A percentile compares a stretch with the other conserved stretches of the same genome.
phyloP scores from a whole-genome alignment of 2,329 filamentous ascomycete genomes.

The Fusarium praegraminearum region DNA sequence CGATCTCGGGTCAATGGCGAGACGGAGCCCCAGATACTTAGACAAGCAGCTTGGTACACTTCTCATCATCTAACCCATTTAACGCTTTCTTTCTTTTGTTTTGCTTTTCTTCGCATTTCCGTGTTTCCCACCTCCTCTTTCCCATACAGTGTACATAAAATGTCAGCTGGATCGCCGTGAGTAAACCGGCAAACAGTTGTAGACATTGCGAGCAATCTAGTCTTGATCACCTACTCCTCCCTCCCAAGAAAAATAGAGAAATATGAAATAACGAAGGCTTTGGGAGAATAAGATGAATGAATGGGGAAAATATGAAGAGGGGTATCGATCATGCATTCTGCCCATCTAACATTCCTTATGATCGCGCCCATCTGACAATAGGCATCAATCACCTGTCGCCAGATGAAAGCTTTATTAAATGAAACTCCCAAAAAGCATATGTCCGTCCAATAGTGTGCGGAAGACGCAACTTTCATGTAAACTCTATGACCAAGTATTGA shows the following conservation, averaged over 20 bases:
- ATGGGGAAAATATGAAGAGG: slow-evolving; percentile 43
- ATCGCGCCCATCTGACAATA: slow-evolving; percentile 37
- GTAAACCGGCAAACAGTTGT: slow-evolving; percentile 46
- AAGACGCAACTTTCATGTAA: slow-evolving; percentile 11
- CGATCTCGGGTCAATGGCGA: neutral
- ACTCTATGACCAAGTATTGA: slow-evolving; percentile 25
- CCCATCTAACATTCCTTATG: slow-evolving; percentile 53
- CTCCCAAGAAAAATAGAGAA: slow-evolving; percentile 16
- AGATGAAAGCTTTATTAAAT: slow-evolving; percentile 55
- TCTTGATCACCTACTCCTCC: neutral
- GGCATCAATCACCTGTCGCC: slow-evolving; percentile 54
- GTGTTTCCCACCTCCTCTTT: slow-evolving; percentile 22
- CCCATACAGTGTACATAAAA: slow-evolving; percentile 24
- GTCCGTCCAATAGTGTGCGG: neutral
- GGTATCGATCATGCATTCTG: slow-evolving; percentile 62
- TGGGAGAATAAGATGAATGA: slow-evolving; percentile 41
- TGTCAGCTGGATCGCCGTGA: slow-evolving; percentile 9
- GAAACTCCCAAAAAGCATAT: slow-evolving; percentile 32
- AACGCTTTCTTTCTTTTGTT: slow-evolving; percentile 20
- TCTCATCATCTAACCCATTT: slow-evolving; percentile 37
- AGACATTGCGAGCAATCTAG: slow-evolving; percentile 27
- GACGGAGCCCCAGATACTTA: neutral
- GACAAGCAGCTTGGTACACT: neutral
- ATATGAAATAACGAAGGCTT: slow-evolving; percentile 37
- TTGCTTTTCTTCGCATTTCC: slow-evolving; percentile 17